A percentile compares a stretch with the other conserved stretches of the same genome.
Evolutionary conservation across 192 early-diverging fungal genomes (phyloP).

Genomic region (Coemansia sp.): DNA sequence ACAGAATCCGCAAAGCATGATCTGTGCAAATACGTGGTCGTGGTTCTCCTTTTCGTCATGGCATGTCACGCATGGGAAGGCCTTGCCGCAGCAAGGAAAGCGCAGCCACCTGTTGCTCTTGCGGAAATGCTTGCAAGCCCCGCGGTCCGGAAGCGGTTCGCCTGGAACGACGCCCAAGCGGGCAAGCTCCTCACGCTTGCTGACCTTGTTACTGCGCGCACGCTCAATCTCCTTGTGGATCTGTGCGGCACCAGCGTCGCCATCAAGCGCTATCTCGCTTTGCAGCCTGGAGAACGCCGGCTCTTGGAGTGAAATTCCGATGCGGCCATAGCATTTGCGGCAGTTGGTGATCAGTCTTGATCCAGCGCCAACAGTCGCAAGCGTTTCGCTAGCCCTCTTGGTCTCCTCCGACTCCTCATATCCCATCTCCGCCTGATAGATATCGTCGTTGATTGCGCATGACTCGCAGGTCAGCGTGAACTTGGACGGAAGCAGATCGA

Average conservation of each 20-base stretch:
- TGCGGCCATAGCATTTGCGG: constrained; percentile 41
- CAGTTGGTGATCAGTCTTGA: constrained; percentile 17
- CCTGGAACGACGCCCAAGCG: constrained; percentile 69
- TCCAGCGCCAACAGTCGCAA: constrained; percentile 31
- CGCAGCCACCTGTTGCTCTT: constrained; percentile 89
- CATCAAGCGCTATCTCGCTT: constrained; percentile 35
- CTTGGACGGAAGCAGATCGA: constrained; percentile 72
- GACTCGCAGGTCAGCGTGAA: constrained; percentile 70
- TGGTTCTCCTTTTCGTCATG: constrained; percentile 79
- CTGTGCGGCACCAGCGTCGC: constrained; percentile 37
- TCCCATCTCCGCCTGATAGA: constrained; percentile 3
- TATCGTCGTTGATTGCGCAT: constrained; percentile 58
- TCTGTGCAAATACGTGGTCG: constrained; percentile 65
- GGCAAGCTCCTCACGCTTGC: constrained; percentile 57
- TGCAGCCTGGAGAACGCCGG: constrained; percentile 58
- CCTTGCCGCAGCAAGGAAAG: constrained; percentile 86
- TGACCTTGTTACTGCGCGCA: constrained; percentile 50
- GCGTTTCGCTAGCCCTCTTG: constrained; percentile 5
- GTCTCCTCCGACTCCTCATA: background rate
- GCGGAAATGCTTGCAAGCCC: constrained; percentile 82
- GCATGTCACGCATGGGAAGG: constrained; percentile 82
- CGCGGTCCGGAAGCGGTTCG: constrained; percentile 72
- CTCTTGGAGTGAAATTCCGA: constrained; percentile 47
- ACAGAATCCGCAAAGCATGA: constrained; percentile 86
- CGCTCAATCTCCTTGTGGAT: constrained; percentile 46